phyloP scores from a whole-genome alignment of 768 basidiomycete species.

The Hericium erinaceus region DNA sequence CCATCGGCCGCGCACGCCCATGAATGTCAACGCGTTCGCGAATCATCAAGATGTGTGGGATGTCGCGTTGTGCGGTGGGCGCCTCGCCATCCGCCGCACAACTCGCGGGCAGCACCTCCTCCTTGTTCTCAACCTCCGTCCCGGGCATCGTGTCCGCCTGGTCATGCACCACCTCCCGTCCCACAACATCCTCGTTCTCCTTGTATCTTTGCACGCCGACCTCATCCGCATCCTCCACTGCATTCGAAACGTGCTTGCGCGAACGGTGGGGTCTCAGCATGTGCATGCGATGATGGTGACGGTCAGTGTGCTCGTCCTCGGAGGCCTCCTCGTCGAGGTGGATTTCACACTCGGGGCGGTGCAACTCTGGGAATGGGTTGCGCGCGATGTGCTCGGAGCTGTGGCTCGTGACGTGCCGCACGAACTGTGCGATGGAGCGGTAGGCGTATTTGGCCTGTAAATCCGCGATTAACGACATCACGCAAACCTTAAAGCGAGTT shows the following conservation, averaged over 20 bases:
- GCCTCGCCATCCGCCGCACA: background rate
- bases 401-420: slow-evolving; percentile 40
- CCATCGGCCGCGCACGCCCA: slow-evolving; percentile 55
- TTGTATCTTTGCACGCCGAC: background rate
- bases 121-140: background rate
- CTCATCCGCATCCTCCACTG: background rate
- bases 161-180: background rate
- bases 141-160: background rate
- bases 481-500: background rate
- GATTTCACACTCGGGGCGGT: slow-evolving; percentile 20
- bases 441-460: slow-evolving; percentile 51
- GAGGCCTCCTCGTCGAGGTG: slow-evolving; percentile 15
- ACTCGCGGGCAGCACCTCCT: background rate
- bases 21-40: slow-evolving; percentile 63
- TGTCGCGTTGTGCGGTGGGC: slow-evolving; percentile 8
- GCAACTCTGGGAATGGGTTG: slow-evolving; percentile 40
- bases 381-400: slow-evolving; percentile 27
- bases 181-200: background rate
- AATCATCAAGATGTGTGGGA: slow-evolving; percentile 39
- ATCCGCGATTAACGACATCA: background rate
- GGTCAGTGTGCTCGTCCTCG: background rate
- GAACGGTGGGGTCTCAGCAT: background rate
- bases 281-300: background rate
- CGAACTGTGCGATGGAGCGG: slow-evolving; percentile 46
- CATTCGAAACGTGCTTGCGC: background rate